These are phyloP conservation scores for Solioccasus polychromus DNA, from an alignment of 768 basidiomycete species.

Conservation along the genomic window DNA sequence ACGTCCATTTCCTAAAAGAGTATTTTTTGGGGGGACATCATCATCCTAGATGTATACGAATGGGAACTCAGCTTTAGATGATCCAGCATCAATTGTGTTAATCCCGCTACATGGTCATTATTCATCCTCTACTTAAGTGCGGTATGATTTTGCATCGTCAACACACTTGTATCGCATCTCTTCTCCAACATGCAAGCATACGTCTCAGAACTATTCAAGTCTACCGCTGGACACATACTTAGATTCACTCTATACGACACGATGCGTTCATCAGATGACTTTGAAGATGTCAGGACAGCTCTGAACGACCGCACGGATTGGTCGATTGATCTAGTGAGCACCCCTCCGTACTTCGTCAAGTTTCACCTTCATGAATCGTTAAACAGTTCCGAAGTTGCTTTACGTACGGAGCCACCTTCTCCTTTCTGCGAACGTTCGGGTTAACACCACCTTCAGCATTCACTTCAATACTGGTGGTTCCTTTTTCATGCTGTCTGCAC, in stretches of 20 bases:
- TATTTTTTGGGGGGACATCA: too few relatives aligned
- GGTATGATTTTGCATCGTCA: too few relatives aligned
- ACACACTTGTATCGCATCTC: neutral
- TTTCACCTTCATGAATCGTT: neutral
- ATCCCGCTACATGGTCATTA: too few relatives aligned
- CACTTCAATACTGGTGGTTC: slow-evolving; percentile 6
- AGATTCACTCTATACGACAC: slow-evolving; percentile 15
- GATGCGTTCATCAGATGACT: slow-evolving; percentile 17
- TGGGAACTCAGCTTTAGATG: too few relatives aligned
- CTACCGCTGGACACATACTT: neutral
- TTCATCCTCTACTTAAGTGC: too few relatives aligned
- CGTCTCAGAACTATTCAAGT: neutral
- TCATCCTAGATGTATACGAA: too few relatives aligned
- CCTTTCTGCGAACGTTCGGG: neutral
- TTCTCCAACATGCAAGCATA: slow-evolving; percentile 6
- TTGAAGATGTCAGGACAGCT: slow-evolving; percentile 17
- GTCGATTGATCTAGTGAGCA: slow-evolving; percentile 22
- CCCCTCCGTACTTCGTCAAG: neutral
- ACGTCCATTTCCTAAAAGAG: too few relatives aligned
- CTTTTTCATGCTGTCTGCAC: slow-evolving; percentile 11
- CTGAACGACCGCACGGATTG: slow-evolving; percentile 17
- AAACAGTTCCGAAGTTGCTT: slow-evolving; percentile 16
- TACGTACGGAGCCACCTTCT: slow-evolving; percentile 2
- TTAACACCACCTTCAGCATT: slow-evolving; percentile 17
- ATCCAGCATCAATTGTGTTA: too few relatives aligned